Percentiles rank a stretch among this genome's conserved stretches.
phyloP scores from a whole-genome alignment of 768 basidiomycete genomes.

The Psilocybe azurescens region DNA sequence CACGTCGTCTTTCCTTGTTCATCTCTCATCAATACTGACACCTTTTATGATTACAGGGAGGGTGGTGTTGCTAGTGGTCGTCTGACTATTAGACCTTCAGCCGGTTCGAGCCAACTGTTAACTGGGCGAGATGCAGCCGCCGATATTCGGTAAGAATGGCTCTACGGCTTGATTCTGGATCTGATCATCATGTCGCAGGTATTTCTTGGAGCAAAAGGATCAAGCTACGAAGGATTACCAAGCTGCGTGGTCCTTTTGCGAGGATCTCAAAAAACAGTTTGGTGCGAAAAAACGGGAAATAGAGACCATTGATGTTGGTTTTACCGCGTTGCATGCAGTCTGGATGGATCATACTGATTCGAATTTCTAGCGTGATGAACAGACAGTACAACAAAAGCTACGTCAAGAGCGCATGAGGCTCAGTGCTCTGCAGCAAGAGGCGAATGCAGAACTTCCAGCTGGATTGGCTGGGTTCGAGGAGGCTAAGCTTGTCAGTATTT shows the following conservation, averaged over 20 bases:
- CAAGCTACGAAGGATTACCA: constrained; percentile 43
- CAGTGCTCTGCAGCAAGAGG: constrained; percentile 56
- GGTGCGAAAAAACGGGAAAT: constrained; percentile 6
- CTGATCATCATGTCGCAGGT: constrained; percentile 37
- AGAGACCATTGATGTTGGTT: constrained; percentile 39
- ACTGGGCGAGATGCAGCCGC: constrained; percentile 54
- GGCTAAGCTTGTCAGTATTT: constrained; percentile 52
- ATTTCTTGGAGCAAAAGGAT: constrained; percentile 45
- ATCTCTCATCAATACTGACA: background rate
- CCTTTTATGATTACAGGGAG: constrained; percentile 46
- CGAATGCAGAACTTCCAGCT: constrained; percentile 72
- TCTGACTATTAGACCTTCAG: constrained; percentile 30
- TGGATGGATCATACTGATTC: background rate
- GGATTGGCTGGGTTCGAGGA: constrained; percentile 61
- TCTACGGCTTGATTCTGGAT: background rate
- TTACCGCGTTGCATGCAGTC: background rate
- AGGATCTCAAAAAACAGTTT: background rate
- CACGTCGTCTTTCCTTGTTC: constrained; percentile 14
- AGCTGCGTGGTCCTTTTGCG: background rate
- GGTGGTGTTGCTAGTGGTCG: constrained; percentile 66
- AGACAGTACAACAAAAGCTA: constrained; percentile 26
- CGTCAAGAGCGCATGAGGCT: constrained; percentile 40
- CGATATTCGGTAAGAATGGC: constrained; percentile 57
- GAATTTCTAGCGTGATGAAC: constrained; percentile 32
- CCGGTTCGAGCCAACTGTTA: constrained; percentile 55